Conservation (phyloP, 257 asterid genomes). For the Ligustrum vulgare region DNA sequence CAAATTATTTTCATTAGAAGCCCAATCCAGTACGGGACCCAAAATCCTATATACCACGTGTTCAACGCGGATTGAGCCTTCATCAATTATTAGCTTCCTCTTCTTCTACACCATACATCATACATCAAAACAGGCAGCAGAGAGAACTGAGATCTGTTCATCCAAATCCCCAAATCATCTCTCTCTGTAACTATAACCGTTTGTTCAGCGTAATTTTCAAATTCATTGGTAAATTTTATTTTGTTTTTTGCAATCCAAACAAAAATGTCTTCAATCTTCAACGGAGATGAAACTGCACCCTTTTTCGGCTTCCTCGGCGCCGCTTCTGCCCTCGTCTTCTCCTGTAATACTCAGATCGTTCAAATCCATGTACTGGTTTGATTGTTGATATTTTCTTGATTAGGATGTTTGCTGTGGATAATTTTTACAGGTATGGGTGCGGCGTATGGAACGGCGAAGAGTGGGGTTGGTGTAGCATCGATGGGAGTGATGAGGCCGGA, state of each 20-base stretch:
- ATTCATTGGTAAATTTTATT: not conserved
- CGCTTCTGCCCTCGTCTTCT: slow-evolving; percentile 70
- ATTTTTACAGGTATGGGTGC: slow-evolving; percentile 74
- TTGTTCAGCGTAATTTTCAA: slow-evolving; percentile 3
- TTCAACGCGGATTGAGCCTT: not conserved
- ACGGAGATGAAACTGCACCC: slow-evolving; percentile 79
- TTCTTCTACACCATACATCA: not conserved
- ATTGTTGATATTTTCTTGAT: slow-evolving; percentile 1
- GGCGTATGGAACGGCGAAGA: slow-evolving; percentile 83
- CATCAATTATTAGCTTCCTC: not conserved
- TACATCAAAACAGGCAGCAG: not conserved
- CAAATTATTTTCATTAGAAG: not conserved
- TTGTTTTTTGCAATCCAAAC: not conserved
- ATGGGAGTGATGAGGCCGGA: slow-evolving; percentile 93
- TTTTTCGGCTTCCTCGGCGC: slow-evolving; percentile 76
- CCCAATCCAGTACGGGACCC: not conserved
- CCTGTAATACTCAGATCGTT: slow-evolving; percentile 37
- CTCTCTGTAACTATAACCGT: not conserved
- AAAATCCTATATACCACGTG: not conserved
- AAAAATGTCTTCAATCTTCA: slow-evolving; percentile 52
- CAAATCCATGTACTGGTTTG: not conserved
- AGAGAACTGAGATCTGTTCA: slow-evolving; percentile 11
- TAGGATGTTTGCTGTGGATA: slow-evolving; percentile 6
- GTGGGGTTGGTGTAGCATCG: slow-evolving; percentile 87
- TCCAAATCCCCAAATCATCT: not conserved